Conservation (phyloP, 805 yeast genomes). For the Yarrowia keelungensis region DNA sequence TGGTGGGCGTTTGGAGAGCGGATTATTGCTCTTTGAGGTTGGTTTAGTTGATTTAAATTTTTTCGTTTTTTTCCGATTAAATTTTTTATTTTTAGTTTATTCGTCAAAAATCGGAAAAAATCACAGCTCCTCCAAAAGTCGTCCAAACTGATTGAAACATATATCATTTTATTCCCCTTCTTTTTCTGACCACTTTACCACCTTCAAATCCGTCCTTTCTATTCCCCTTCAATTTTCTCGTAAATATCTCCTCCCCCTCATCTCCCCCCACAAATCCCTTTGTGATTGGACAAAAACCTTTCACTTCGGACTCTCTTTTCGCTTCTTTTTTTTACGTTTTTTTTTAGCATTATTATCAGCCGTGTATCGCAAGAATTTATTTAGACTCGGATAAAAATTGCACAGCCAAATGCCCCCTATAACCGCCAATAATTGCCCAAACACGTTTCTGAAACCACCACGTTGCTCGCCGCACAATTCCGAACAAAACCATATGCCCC, state of each 20-base stretch:
- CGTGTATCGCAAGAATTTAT: not conserved
- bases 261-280: not conserved
- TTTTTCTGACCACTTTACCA: no score
- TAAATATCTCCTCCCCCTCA: no score
- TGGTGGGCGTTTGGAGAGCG: no score
- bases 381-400: not conserved
- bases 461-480: not conserved
- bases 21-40: no score
- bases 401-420: not conserved
- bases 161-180: no score
- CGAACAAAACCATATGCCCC: not conserved
- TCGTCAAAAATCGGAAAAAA: no score
- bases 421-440: no score
- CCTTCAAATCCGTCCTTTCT: no score
- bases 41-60: no score
- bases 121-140: not conserved
- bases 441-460: not conserved
- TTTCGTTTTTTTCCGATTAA: not conserved
- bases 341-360: conserved; percentile 6
- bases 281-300: not conserved
- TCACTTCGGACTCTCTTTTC: not conserved
- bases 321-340: not conserved
- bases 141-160: no score
- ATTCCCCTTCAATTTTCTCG: no score
- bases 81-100: not conserved